Base-by-base conservation (phyloP, 1,284 basidiomycete species). In the Rhodotorula sp. region DNA sequence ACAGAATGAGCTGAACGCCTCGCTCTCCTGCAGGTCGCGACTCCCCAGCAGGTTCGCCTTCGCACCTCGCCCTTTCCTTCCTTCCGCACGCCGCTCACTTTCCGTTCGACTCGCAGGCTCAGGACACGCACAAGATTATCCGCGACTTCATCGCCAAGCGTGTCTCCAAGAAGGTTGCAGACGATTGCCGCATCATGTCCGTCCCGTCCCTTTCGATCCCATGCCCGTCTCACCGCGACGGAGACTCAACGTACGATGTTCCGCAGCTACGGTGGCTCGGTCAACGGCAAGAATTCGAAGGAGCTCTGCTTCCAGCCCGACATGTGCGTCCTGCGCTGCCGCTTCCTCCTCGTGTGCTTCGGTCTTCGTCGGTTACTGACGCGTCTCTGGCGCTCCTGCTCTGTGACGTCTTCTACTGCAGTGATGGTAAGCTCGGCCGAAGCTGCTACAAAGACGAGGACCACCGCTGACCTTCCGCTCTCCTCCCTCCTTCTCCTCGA, bases 261-360 rank as follows among this genome's bases (percentile, higher is more conserved):
- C 94, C 73, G 89, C 98, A 81, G 93, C 82, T 99, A 99, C 81
- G 96, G 95, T 63, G 95, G 96, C 52, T 91, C 89, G 73, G 96
- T 99, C 70, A 92, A 86, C 65, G 93, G 87, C 51, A 86, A 85
- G 76, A 98, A 97, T 84, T 90, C 87, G 84, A 86, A 86, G 77
- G 92, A 97, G 80, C 86, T 96, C 58, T 65, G 63, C 59, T 24
- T 29, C 44, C 89, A 91, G 79, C 83, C 84, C 17, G 94, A 98
- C 81, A 90, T 99, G 69, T 95, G 97, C 81, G 95, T 95, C n/a
- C 97, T 24, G 22, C n/a, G 22, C 48, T 49, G 4, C 48, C 20
- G 48, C 22, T 49, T 20, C 22, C 46, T 20, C 15, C 8, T 7
- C 46, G 46, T 6, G 19, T 47, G 17, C 46, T 47, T 36, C n/a